phyloP scores from a whole-genome alignment of 2,329 filamentous ascomycete species.

The Aureobasidium sp. region DNA sequence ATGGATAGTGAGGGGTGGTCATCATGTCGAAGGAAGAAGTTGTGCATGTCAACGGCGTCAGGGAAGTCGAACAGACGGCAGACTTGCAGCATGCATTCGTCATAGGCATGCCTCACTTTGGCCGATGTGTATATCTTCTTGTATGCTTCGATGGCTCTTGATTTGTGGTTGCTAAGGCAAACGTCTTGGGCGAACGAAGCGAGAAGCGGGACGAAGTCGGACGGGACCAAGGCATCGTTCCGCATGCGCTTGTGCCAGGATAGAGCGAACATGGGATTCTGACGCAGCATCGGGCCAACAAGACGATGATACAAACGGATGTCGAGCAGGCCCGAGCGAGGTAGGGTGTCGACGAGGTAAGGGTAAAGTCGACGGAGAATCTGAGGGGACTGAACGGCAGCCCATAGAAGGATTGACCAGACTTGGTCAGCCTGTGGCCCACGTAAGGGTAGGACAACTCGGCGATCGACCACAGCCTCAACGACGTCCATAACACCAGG shows the following conservation, averaged over 20 bases:
- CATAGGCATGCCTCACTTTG: conserved; percentile 36
- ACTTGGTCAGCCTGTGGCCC: conserved; percentile 36
- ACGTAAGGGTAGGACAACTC: conserved; percentile 35
- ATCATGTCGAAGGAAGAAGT: conserved; percentile 29
- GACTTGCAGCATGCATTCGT: conserved; percentile 30
- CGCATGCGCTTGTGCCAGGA: conserved; percentile 31
- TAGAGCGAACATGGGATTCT: conserved; percentile 23
- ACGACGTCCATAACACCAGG: conserved; percentile 40
- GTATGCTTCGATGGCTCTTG: conserved; percentile 21
- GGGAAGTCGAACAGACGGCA: conserved; percentile 20
- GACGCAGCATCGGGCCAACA: conserved; percentile 35
- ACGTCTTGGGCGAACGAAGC: conserved; percentile 19
- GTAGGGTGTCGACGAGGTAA: conserved; percentile 37
- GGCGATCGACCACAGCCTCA: conserved; percentile 32
- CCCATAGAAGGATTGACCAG: conserved; percentile 41
- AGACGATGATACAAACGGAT: conserved; percentile 38
- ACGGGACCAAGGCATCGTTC: conserved; percentile 30
- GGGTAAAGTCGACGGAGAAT: conserved; percentile 33
- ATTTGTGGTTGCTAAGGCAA: conserved; percentile 10
- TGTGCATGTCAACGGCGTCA: conserved; percentile 35
- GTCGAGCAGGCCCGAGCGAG: conserved; percentile 31
- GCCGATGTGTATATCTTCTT: conserved; percentile 34
- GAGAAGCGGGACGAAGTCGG: conserved; percentile 22
- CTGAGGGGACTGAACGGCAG: conserved; percentile 28
- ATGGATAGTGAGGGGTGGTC: conserved; percentile 34